phyloP scores from a whole-genome alignment of 2,329 filamentous ascomycete genomes.

The Apiospora koreana region DNA sequence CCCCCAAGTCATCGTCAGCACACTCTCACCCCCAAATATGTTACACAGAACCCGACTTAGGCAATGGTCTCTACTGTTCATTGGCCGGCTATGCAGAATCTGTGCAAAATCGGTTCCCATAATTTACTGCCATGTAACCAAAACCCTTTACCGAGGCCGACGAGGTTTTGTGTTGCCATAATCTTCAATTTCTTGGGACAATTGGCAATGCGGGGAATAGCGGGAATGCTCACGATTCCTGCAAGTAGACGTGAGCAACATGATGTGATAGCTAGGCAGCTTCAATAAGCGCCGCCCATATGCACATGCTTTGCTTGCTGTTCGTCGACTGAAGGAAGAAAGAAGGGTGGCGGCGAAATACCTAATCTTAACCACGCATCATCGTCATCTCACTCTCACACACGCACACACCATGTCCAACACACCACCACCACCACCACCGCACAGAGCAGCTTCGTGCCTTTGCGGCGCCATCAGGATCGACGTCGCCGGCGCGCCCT shows the following conservation, averaged over 20 bases:
- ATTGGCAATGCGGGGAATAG: neutral
- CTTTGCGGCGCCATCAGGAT: constrained; percentile 26
- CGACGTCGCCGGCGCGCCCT: constrained; percentile 20
- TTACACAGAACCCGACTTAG: neutral
- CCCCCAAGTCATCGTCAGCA: neutral
- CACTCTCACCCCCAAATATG: neutral
- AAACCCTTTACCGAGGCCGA: neutral
- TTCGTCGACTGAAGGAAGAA: neutral
- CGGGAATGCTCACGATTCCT: neutral
- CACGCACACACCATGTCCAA: neutral
- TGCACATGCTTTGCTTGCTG: neutral
- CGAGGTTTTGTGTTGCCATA: too few relatives aligned
- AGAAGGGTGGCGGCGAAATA: neutral
- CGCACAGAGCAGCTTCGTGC: constrained; percentile 25
- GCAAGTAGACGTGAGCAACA: neutral
- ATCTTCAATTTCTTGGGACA: neutral
- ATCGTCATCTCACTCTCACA: neutral
- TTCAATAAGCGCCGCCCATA: neutral
- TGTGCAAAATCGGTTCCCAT: neutral
- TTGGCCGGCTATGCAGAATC: neutral
- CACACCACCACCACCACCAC: neutral
- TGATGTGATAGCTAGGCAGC: neutral
- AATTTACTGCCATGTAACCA: neutral
- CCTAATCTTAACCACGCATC: neutral
- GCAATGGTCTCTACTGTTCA: neutral